Base-by-base conservation (phyloP, 495 filamentous ascomycete genomes). In the Aspergillus asperescens region DNA sequence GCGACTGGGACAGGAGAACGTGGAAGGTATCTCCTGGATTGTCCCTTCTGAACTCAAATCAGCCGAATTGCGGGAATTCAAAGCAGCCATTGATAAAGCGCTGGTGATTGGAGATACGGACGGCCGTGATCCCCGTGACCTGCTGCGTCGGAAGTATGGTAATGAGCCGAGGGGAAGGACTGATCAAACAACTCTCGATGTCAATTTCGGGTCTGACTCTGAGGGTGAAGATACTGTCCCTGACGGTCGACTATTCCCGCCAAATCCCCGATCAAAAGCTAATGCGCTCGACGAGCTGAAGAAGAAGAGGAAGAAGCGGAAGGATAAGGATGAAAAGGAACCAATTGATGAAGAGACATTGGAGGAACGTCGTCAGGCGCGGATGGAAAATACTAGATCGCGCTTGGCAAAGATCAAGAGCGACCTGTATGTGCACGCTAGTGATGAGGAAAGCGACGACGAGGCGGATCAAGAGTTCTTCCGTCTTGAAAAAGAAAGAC, bases 381-480 rank as follows among this genome's bases (percentile, higher is more conserved):
- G 80, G 55, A 65, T 78, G 44, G 74, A 76, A 37, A 73, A 74
- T 38, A 74, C 87, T 54, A 68, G 79, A 18, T 84, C 83, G 48
- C 85, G 88, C 63, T 74, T 79, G 50, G 73, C 73, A 16, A 85
- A 86, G 64, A 88, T 95, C 65, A 96, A 96, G 76, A 90, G 86
- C 62, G 81, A 81, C 16, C 67, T 92, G 32, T 94, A 82, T 64
- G 85, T 98, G 29, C 77, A 84, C 54, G 80, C 82, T 29, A 88
- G 83, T 63, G 87, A 89, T 54, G 89, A 93, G 49, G 89, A 94
- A 54, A 81, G 76, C n/a, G 85, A 86, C 48, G 82, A 77, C 28
- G 83, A 85, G 43, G 72, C 73, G 32, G 81, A 88, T 60, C 66
- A 64, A 48, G 77, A 78, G 34, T 95, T 93, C 65, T 94, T 90